Evolutionary conservation across 768 basidiomycete species (phyloP).

Genomic region (Harrya chromipes): DNA sequence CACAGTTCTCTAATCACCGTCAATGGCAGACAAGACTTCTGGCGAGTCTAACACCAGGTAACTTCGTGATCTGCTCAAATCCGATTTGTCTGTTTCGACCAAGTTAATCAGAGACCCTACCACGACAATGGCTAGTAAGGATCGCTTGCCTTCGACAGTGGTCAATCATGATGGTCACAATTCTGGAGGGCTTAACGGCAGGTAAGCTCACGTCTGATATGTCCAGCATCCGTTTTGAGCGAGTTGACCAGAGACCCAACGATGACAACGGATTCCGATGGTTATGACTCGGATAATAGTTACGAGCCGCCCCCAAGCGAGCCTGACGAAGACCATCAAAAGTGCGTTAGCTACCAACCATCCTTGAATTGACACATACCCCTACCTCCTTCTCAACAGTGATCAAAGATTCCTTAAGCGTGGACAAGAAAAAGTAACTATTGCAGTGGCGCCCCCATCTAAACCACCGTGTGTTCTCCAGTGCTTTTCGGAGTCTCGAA

Average conservation of each 20-base stretch:
- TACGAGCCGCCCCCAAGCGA: background rate
- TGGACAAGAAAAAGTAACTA: accelerated
- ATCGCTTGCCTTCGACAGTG: no score
- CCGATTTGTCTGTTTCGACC: no score
- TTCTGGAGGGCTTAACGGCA: no score
- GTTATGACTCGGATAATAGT: background rate
- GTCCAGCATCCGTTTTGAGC: background rate
- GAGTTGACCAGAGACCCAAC: background rate
- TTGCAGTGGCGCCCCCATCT: background rate
- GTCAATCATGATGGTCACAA: no score
- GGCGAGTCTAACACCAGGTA: no score
- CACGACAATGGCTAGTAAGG: no score
- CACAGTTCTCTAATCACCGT: no score
- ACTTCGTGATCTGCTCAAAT: no score
- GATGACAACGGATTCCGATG: background rate
- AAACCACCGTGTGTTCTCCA: constrained; percentile 1
- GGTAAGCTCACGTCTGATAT: background rate
- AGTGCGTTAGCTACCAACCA: background rate
- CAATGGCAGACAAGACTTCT: no score
- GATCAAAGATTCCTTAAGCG: constrained; percentile 2
- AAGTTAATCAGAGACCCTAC: no score
- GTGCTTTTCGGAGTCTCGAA: background rate
- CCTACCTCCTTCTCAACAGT: background rate
- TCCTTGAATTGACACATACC: background rate
- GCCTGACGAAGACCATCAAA: background rate